Evolutionary conservation across 176 grass and related monocot genomes (phyloP).

Genomic region (Musa schizocarpa): DNA sequence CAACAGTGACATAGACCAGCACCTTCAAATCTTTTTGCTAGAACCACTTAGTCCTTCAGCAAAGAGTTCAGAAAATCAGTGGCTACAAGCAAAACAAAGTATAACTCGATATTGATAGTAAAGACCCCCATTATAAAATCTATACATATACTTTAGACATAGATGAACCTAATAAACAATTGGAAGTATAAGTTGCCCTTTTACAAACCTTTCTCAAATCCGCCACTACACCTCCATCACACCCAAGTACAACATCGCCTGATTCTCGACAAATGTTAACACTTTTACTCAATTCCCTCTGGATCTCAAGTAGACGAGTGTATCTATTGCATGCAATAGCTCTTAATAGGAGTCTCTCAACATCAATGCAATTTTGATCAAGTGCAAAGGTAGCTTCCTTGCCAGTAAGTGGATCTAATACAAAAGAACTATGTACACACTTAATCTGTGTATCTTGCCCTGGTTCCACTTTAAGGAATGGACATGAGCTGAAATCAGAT

Average conservation of each 20-base stretch:
- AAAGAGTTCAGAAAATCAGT: neutral
- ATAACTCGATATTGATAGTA: neutral
- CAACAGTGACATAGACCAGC: neutral
- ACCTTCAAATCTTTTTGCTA: neutral
- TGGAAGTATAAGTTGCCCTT: constrained; percentile 10
- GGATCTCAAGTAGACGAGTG: constrained; percentile 82
- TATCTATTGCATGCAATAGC: constrained; percentile 85
- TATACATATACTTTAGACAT: neutral
- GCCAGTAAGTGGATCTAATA: constrained; percentile 79
- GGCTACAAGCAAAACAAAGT: too few species aligned
- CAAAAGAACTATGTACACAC: constrained; percentile 76
- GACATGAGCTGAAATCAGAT: constrained; percentile 50
- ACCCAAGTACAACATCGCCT: constrained; percentile 67
- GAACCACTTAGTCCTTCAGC: neutral
- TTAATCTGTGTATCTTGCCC: constrained; percentile 72
- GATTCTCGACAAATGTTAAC: constrained; percentile 70
- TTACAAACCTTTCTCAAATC: constrained; percentile 49
- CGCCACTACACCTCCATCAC: constrained; percentile 22
- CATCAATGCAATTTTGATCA: constrained; percentile 79
- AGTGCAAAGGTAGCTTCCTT: constrained; percentile 81
- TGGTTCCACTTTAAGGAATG: constrained; percentile 87
- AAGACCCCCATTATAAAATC: neutral
- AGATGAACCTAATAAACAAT: constrained; percentile 19
- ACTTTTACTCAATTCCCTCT: constrained; percentile 76
- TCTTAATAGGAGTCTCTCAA: constrained; percentile 78